Evolutionary conservation across 306 rosid species (phyloP), one percentile per base, ranked within the genome.

Genomic region (Cajanus cajan): DNA sequence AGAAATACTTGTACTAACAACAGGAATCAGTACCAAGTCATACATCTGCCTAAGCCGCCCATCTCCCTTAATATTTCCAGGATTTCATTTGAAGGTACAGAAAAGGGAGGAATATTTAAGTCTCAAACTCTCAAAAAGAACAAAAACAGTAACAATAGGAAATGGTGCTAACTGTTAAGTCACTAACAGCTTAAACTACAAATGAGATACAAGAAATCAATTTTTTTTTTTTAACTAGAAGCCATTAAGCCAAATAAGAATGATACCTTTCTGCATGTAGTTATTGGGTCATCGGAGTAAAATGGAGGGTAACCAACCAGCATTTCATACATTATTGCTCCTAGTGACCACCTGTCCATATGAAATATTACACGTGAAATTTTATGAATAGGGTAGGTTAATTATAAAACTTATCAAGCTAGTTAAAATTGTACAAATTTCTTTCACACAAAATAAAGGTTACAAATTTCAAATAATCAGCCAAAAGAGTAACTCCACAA

Each of bases 271-370:
- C 94, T 87, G 90, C 98, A 95, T 11, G 98, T 88, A 80, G 87
- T 80, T 85, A 95, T 88, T 76, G 98, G 98, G 68, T 91, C 98
- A 78, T 95, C 98, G 2, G 98, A 85, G 86, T 91, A 95, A 86
- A 95, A 95, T 83, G 98, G 98, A 78, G 98, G 98, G 71, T 91
- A 95, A 51, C 98, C 98, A 76, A 95, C 91, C 79, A 95, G 96
- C 98, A 95, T 95, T 89, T 95, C 98, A 40, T 95, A 95, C 97
- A 95, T 85, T 79, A 95, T 95, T 37, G 98, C 98, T 78, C 98
- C 98, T 15, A 95, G 79, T 34, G 98, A 95, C 98, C 98, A 95
- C 98, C 98, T 95, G 82, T 80, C 69, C 85, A 74, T 37, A 70
- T 48, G 71, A 83, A 73, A 74, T 48, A 55, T 25, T 28, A 14